Percentiles rank a stretch among this genome's conserved stretches.
These are phyloP conservation scores for Fusarium sp. DNA, from an alignment of 2,329 filamentous ascomycete genomes.

Conservation along the genomic window DNA sequence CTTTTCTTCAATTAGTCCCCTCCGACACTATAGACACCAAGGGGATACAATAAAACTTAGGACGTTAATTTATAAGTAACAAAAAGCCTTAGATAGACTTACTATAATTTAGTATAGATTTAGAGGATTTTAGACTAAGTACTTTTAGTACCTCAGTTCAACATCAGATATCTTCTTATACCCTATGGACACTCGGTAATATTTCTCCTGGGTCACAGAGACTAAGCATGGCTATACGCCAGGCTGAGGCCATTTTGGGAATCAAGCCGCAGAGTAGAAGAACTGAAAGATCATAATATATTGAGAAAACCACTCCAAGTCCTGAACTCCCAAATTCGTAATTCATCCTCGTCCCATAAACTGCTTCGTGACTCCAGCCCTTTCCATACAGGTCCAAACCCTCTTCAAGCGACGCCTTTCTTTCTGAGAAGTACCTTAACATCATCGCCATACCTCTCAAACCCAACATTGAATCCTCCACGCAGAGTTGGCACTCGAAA, in stretches of 20 bases:
- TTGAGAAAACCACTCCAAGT: background rate
- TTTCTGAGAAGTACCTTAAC: slow-evolving; percentile 39
- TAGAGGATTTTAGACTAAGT: too few relatives aligned
- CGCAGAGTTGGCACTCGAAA: slow-evolving; percentile 39
- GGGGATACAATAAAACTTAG: too few relatives aligned
- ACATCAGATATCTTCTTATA: too few relatives aligned
- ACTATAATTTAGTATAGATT: too few relatives aligned
- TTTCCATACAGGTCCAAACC: too few relatives aligned
- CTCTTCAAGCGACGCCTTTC: background rate
- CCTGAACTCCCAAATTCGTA: background rate
- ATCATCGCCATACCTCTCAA: slow-evolving; percentile 44
- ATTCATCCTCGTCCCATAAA: accelerated
- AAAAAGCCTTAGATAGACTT: too few relatives aligned
- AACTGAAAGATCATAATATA: background rate
- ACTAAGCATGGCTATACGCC: background rate
- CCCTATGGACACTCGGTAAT: background rate
- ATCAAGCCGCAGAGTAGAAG: too few relatives aligned
- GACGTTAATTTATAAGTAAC: too few relatives aligned
- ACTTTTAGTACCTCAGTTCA: too few relatives aligned
- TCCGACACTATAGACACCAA: background rate
- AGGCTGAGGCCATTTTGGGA: too few relatives aligned
- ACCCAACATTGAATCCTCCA: slow-evolving; percentile 44
- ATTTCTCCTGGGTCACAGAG: too few relatives aligned
- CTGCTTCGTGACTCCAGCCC: too few relatives aligned
- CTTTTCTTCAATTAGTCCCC: accelerated